Evolutionary conservation across 306 rosid genomes (phyloP).

Genomic region (Vigna reflexopilosa): DNA sequence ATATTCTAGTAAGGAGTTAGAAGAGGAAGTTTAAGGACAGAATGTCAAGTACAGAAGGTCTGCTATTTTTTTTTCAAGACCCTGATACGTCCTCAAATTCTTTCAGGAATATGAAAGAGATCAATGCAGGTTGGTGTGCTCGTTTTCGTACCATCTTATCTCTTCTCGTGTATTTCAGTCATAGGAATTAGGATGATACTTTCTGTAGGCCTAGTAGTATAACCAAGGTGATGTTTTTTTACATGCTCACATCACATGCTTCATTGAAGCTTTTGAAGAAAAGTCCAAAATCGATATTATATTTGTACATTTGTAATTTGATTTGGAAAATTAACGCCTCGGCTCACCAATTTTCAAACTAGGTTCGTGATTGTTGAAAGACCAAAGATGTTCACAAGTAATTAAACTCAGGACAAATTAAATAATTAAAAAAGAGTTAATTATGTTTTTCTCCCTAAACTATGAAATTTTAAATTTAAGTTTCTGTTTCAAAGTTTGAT

Average conservation of each 20-base stretch:
- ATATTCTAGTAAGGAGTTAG: slow-evolving; percentile 24
- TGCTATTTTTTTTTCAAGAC: slow-evolving; percentile 16
- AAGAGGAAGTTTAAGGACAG: slow-evolving; percentile 36
- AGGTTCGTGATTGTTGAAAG: neutral
- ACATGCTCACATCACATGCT: slow-evolving; percentile 18
- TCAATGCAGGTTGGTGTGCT: slow-evolving; percentile 10
- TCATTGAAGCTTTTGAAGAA: slow-evolving; percentile 27
- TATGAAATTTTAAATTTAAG: too few species aligned
- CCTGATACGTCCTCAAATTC: slow-evolving; percentile 6
- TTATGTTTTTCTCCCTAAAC: too few species aligned
- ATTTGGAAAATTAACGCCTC: neutral
- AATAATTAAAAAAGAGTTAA: too few species aligned
- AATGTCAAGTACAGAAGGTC: slow-evolving; percentile 21
- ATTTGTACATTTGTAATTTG: slow-evolving; percentile 26
- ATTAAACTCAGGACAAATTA: too few species aligned
- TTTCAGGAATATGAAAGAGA: slow-evolving; percentile 17
- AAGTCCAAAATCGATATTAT: slow-evolving; percentile 16
- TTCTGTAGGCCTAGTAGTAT: neutral
- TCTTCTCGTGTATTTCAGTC: slow-evolving; percentile 16
- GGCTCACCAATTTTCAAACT: neutral
- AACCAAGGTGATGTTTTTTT: neutral
- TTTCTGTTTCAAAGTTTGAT: too few species aligned
- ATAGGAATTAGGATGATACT: slow-evolving; percentile 9
- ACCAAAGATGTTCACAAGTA: too few species aligned
- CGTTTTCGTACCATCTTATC: neutral